phyloP scores from a whole-genome alignment of 2,329 filamentous ascomycete species.

The Phyllosticta citrichinensis region DNA sequence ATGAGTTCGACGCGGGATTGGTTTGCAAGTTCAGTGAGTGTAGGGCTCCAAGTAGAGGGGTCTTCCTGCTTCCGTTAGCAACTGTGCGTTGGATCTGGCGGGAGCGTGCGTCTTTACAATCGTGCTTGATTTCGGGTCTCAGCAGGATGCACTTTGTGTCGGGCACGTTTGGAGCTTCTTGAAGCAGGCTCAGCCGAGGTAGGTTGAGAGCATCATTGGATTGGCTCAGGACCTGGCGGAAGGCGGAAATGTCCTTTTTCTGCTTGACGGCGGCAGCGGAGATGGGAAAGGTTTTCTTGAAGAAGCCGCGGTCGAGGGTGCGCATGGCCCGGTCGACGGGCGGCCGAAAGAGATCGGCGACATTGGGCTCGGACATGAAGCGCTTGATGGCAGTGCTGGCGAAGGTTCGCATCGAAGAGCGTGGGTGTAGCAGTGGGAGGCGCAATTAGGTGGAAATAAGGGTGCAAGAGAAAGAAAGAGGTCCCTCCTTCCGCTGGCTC shows the following conservation, averaged over 20 bases:
- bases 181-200: constrained; percentile 53
- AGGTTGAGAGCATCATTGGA: constrained; percentile 56
- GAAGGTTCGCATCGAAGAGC: neutral
- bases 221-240: constrained; percentile 55
- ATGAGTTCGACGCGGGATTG: constrained; percentile 59
- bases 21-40: constrained; percentile 58
- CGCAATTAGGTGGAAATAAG: neutral
- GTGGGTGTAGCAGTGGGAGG: neutral
- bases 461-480: neutral
- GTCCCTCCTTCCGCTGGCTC: neutral
- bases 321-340: constrained; percentile 72
- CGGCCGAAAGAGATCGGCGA: constrained; percentile 54
- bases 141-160: constrained; percentile 36
- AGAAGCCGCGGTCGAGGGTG: constrained; percentile 73
- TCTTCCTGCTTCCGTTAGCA: constrained; percentile 39
- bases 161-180: constrained; percentile 17
- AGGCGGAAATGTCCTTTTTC: constrained; percentile 61
- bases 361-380: neutral
- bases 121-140: constrained; percentile 31
- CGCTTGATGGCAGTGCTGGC: neutral
- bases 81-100: neutral
- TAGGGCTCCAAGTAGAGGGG: constrained; percentile 65
- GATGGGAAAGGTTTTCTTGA: constrained; percentile 64
- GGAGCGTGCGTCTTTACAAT: constrained; percentile 18
- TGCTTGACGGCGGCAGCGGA: constrained; percentile 71